Percentiles rank a stretch among this genome's conserved stretches.
phyloP scores from a whole-genome alignment of 345 rosid species.

The Pistacia atlantica region DNA sequence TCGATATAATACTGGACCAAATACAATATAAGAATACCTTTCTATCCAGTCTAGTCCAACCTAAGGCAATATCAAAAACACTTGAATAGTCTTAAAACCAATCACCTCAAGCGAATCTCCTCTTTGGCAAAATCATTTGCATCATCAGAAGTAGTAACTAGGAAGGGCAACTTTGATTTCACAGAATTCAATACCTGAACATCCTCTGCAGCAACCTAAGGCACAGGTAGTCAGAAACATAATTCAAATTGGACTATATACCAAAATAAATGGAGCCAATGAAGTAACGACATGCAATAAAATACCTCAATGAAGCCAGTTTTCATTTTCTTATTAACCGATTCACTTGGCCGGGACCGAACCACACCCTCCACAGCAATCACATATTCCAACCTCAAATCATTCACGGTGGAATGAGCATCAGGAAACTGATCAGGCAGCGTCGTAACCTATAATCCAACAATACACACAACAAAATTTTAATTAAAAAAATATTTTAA shows the following conservation, averaged over 20 bases:
- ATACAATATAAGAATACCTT: too few relatives aligned
- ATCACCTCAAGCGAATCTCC: slow-evolving; percentile 89
- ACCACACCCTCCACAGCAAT: slow-evolving; percentile 77
- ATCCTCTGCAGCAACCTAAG: slow-evolving; percentile 78
- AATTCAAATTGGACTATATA: background rate
- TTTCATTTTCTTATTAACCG: slow-evolving; percentile 83
- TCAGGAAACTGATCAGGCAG: slow-evolving; percentile 83
- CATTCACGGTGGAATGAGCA: slow-evolving; percentile 69
- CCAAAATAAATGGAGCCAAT: background rate
- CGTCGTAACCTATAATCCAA: slow-evolving; percentile 58
- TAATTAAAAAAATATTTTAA: background rate
- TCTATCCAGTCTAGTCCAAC: too few relatives aligned
- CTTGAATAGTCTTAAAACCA: background rate
- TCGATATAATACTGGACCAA: too few relatives aligned
- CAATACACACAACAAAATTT: background rate
- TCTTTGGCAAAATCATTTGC: slow-evolving; percentile 74
- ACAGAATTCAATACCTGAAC: slow-evolving; percentile 86
- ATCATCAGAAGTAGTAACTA: slow-evolving; percentile 81
- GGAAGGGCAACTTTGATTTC: slow-evolving; percentile 79
- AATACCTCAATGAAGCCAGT: slow-evolving; percentile 80
- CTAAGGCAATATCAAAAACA: too few relatives aligned
- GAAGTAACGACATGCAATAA: background rate
- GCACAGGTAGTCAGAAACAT: slow-evolving; percentile 21
- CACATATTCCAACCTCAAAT: slow-evolving; percentile 83
- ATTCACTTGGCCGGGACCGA: slow-evolving; percentile 70